phyloP scores from a whole-genome alignment of 2,329 filamentous ascomycete genomes.

The Fusarium pseudoanthophilum region DNA sequence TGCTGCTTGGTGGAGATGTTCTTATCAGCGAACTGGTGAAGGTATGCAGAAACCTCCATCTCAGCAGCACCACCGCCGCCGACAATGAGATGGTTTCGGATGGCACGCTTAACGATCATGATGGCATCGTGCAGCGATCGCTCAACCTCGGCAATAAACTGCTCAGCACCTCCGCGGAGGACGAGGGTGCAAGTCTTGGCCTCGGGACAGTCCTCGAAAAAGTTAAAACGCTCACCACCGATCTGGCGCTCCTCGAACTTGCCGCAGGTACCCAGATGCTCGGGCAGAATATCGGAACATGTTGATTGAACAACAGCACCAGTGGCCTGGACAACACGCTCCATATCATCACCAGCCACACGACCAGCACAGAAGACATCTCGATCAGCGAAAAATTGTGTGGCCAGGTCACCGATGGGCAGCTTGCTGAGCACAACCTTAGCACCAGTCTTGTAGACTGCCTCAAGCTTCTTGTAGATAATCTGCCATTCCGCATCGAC shows the following conservation, averaged over 20 bases:
- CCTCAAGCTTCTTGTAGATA: constrained; percentile 99
- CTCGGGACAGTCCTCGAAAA: constrained; percentile 95
- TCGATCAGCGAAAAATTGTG: constrained; percentile 97
- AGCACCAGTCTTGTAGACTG: constrained; percentile 90
- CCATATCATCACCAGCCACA: constrained; percentile 90
- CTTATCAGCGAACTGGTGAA: constrained; percentile 92
- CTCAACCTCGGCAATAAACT: constrained; percentile 99
- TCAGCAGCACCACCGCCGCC: constrained; percentile 94
- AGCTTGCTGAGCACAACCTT: constrained; percentile 98
- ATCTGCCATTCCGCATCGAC: constrained; percentile 99
- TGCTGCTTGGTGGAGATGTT: constrained; percentile 96
- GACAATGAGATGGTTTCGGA: constrained; percentile 94
- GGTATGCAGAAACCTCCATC: constrained; percentile 96
- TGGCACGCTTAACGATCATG: constrained; percentile 99
- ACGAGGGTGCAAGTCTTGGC: constrained; percentile 98
- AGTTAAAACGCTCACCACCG: constrained; percentile 96
- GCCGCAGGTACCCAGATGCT: constrained; percentile 92
- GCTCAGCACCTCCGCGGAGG: constrained; percentile 94
- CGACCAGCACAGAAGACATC: constrained; percentile 98
- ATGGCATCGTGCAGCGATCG: constrained; percentile 98
- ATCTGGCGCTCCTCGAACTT: constrained; percentile 96
- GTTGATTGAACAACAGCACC: constrained; percentile 94
- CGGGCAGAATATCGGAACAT: constrained; percentile 90
- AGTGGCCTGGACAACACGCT: constrained; percentile 94
- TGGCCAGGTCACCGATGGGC: constrained; percentile 96